These are phyloP conservation scores for Leucaena leucocephala DNA, from an alignment of 306 rosid genomes.

Conservation along the genomic window DNA sequence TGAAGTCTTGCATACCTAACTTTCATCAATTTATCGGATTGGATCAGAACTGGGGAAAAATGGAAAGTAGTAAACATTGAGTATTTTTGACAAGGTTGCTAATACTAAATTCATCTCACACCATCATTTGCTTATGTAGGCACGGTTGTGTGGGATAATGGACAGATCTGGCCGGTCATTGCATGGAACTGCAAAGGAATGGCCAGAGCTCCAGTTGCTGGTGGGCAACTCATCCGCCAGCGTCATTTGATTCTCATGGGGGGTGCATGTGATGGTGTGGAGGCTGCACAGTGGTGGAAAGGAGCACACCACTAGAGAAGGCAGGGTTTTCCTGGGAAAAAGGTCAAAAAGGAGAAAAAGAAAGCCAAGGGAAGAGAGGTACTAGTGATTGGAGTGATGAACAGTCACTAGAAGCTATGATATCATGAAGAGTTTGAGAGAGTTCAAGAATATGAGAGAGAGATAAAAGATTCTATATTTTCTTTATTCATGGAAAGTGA, in stretches of 20 bases:
- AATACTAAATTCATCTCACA: conserved; percentile 17
- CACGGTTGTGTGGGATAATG: not conserved
- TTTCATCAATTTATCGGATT: not conserved
- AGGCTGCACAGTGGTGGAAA: not conserved
- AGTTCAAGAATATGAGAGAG: not conserved
- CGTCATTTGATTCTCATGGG: not conserved
- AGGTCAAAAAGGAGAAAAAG: not conserved
- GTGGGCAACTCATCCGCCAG: not conserved
- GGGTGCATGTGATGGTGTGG: not conserved
- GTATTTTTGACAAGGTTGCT: not conserved
- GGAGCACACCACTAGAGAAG: not conserved
- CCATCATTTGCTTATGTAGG: not conserved
- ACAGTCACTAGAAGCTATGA: not conserved
- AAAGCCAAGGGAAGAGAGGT: not conserved
- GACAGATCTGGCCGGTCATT: not conserved
- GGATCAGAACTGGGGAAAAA: not conserved
- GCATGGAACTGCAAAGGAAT: not conserved
- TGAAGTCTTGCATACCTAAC: not conserved
- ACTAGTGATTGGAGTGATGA: not conserved
- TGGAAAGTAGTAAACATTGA: not conserved
- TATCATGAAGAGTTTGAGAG: not conserved
- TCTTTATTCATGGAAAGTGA: not conserved
- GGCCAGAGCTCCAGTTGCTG: not conserved
- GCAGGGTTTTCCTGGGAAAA: not conserved
- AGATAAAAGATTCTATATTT: not conserved